Conservation (phyloP, 2,329 filamentous ascomycete genomes). For the Pseudopyricularia javanii region DNA sequence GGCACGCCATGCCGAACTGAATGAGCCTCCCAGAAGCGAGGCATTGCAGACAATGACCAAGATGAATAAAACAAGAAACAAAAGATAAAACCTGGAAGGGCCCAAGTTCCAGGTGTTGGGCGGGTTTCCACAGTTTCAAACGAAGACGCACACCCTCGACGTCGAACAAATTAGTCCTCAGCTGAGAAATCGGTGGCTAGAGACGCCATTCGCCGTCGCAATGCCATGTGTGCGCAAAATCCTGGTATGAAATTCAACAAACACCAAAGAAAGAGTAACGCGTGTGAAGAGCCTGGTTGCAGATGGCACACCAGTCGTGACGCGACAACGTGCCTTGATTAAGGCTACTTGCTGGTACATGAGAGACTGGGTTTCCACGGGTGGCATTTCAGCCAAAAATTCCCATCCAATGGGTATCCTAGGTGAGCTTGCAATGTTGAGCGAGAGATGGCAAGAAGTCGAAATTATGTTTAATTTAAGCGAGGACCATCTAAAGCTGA, state of each 20-base stretch:
- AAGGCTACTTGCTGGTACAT: background rate
- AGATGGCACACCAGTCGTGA: background rate
- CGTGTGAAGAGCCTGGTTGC: background rate
- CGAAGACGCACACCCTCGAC: background rate
- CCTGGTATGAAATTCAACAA: background rate
- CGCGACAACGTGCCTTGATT: background rate
- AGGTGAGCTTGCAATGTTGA: background rate
- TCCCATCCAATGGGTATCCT: background rate
- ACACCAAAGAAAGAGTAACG: background rate
- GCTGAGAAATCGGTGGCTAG: background rate
- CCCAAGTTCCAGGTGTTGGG: background rate
- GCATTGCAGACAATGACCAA: background rate
- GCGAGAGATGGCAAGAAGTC: background rate
- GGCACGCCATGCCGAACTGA: background rate
- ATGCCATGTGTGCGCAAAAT: background rate
- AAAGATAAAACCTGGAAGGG: background rate
- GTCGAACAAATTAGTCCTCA: background rate
- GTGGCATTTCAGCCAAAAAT: background rate
- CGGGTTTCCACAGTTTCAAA: background rate
- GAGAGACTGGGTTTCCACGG: background rate
- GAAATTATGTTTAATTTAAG: background rate
- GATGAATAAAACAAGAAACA: background rate
- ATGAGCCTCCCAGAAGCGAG: background rate
- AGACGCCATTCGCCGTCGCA: background rate
- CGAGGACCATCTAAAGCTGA: slow-evolving; percentile 18